A percentile compares a stretch with the other conserved stretches of the same genome.
Evolutionary conservation across 352 stramenopile species (phyloP).

Genomic region (Phytophthora pseudosyringae): DNA sequence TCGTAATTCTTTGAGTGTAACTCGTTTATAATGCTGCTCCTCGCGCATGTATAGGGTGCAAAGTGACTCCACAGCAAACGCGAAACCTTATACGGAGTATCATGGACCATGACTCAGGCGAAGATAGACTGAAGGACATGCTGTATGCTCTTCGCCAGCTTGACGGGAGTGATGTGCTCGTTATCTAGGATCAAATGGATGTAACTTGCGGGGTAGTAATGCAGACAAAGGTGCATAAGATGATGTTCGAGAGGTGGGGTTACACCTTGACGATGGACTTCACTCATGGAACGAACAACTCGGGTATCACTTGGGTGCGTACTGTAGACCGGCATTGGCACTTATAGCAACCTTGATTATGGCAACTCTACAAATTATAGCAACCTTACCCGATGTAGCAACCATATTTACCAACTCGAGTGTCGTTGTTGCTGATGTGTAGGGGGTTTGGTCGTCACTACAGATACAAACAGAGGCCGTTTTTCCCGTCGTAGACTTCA

Average conservation of each 20-base stretch:
- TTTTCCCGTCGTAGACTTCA: neutral
- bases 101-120: neutral
- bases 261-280: conserved; percentile 32
- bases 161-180: neutral
- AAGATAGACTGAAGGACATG: conserved; percentile 16
- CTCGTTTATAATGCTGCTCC: neutral
- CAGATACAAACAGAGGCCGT: neutral
- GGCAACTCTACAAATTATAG: neutral
- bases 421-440: too few relatives aligned
- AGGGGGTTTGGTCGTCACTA: neutral
- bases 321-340: neutral
- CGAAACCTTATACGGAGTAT: too few relatives aligned
- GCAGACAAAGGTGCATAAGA: conserved; percentile 23
- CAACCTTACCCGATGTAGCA: neutral
- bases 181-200: conserved; percentile 27
- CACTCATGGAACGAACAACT: conserved; percentile 34
- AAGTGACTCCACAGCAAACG: too few relatives aligned
- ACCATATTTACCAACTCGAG: neutral
- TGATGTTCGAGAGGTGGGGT: conserved; percentile 26
- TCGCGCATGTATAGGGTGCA: too few relatives aligned
- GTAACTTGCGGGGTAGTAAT: conserved; percentile 17
- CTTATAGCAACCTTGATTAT: neutral
- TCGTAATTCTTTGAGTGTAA: neutral
- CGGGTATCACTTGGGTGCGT: conserved; percentile 26
- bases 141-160: neutral